These are phyloP conservation scores for Avena insularis DNA, from an alignment of 176 grass and related monocot genomes.

Conservation along the genomic window DNA sequence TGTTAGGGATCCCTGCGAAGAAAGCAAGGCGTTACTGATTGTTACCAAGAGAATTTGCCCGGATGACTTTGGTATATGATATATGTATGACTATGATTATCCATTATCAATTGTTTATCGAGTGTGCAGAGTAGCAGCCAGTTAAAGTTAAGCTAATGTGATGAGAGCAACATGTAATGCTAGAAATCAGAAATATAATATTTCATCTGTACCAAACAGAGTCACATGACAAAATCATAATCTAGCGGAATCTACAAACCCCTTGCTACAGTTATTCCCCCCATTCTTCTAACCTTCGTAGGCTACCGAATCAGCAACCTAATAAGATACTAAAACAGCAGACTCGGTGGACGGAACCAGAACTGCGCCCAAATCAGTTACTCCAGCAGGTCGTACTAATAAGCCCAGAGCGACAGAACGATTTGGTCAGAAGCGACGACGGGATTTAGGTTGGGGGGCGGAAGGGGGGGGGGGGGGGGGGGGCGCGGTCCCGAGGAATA, in stretches of 20 bases:
- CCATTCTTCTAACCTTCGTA: too few species aligned
- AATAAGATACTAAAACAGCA: background rate
- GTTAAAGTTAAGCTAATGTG: background rate
- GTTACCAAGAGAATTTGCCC: background rate
- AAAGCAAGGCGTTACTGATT: background rate
- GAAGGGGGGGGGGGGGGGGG: background rate
- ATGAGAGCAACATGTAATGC: background rate
- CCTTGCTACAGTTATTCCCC: too few species aligned
- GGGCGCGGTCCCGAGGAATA: slow-evolving; percentile 66
- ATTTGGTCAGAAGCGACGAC: background rate
- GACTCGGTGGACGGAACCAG: too few species aligned
- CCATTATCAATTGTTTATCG: too few species aligned
- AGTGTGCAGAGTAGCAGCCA: too few species aligned
- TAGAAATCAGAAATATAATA: background rate
- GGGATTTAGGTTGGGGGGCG: background rate
- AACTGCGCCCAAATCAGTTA: background rate
- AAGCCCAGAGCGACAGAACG: background rate
- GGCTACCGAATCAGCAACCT: too few species aligned
- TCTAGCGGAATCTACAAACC: background rate
- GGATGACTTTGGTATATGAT: too few species aligned
- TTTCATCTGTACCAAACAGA: too few species aligned
- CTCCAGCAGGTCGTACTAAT: too few species aligned
- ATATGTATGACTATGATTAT: too few species aligned
- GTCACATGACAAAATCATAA: background rate
- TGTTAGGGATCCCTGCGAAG: slow-evolving; percentile 81